These are phyloP conservation scores for Aureobasidium melanogenum DNA, from an alignment of 2,329 filamentous ascomycete genomes.

Conservation along the genomic window DNA sequence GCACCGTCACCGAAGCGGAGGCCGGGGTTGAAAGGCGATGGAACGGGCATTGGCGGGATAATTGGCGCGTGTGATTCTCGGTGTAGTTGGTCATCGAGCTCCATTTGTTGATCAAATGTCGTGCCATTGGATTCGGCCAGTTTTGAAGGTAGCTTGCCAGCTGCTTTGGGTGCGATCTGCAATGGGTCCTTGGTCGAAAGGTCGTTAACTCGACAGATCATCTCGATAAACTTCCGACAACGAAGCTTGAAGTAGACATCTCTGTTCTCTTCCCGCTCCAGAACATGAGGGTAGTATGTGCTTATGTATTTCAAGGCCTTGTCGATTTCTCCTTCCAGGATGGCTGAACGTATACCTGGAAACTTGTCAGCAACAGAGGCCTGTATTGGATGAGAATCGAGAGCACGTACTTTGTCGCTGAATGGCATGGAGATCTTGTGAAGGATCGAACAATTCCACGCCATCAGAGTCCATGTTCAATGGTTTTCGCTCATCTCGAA, in stretches of 20 bases:
- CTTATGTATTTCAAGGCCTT: constrained; percentile 75
- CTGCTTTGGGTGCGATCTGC: constrained; percentile 23
- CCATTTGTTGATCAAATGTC: constrained; percentile 46
- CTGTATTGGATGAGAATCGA: neutral
- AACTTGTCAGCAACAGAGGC: neutral
- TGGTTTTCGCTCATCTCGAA: constrained; percentile 62
- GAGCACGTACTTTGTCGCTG: constrained; percentile 68
- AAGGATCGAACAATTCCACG: constrained; percentile 55
- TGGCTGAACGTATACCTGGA: constrained; percentile 72
- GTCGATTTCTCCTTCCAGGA: constrained; percentile 89
- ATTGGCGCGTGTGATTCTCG: constrained; percentile 17
- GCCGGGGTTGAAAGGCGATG: constrained; percentile 1
- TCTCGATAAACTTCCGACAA: constrained; percentile 90
- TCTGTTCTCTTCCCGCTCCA: constrained; percentile 58
- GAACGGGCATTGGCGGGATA: constrained; percentile 6
- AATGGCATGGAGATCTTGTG: constrained; percentile 77
- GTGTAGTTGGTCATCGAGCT: constrained; percentile 46
- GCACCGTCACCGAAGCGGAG: constrained; percentile 4
- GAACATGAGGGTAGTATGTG: constrained; percentile 68
- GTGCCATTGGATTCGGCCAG: constrained; percentile 7
- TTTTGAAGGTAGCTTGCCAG: constrained; percentile 19
- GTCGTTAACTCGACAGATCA: constrained; percentile 70
- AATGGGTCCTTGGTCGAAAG: constrained; percentile 36
- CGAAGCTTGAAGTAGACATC: constrained; percentile 80
- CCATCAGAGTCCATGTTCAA: constrained; percentile 33